Percentiles rank a stretch among this genome's conserved stretches.
phyloP scores from a whole-genome alignment of 257 asterid species.

The Asclepias syriaca region DNA sequence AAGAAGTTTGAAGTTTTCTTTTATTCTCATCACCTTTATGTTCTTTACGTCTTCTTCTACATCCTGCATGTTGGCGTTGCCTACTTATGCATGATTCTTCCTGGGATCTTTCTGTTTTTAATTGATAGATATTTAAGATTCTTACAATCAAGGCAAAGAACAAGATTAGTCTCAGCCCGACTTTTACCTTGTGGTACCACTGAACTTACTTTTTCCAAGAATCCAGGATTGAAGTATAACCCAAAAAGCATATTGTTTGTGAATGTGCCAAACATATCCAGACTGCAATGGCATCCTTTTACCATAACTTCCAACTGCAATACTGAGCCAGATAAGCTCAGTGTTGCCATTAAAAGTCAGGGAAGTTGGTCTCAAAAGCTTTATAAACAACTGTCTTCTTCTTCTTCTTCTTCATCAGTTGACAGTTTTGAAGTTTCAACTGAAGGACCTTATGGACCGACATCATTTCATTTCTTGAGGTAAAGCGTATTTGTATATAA shows the following conservation, averaged over 20 bases:
- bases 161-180: constrained; percentile 37
- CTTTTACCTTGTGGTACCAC: constrained; percentile 49
- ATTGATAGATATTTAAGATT: constrained; percentile 52
- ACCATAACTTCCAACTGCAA: constrained; percentile 38
- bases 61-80: constrained; percentile 66
- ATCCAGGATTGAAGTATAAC: constrained; percentile 41
- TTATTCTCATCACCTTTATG: constrained; percentile 52
- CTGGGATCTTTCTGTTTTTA: constrained; percentile 57
- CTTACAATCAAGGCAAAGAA: constrained; percentile 49
- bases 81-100: constrained; percentile 56
- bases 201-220: constrained; percentile 62
- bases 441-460: constrained; percentile 12
- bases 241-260: constrained; percentile 42
- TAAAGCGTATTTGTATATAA: neutral
- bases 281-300: constrained; percentile 61
- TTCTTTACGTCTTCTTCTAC: constrained; percentile 42
- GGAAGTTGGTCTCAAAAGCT: constrained; percentile 52
- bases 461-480: constrained; percentile 6
- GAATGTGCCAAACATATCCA: constrained; percentile 39
- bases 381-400: constrained; percentile 19
- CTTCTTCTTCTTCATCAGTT: constrained; percentile 8
- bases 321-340: constrained; percentile 32
- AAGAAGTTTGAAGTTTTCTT: constrained; percentile 58
- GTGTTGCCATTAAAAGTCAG: constrained; percentile 33
- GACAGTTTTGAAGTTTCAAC: neutral